phyloP scores from a whole-genome alignment of 352 stramenopile species.

The Aphanomyces cochlioides region DNA sequence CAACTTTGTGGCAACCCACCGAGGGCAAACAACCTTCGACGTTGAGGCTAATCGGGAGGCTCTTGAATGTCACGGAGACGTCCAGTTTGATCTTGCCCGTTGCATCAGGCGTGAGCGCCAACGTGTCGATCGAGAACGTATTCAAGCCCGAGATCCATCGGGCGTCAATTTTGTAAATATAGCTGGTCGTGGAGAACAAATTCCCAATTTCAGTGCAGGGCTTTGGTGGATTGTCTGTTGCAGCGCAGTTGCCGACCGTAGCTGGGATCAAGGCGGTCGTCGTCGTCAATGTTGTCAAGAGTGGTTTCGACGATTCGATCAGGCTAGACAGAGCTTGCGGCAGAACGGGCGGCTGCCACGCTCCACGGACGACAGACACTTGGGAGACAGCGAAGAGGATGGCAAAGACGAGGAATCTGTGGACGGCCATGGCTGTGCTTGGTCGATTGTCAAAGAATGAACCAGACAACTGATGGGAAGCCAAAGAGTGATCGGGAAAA shows the following conservation, averaged over 20 bases:
- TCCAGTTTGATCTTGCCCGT: constrained; percentile 2
- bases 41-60: constrained; percentile 21
- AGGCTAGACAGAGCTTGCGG: constrained; percentile 13
- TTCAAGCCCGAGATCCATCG: constrained; percentile 30
- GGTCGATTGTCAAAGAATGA: no score
- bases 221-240: constrained; percentile 1
- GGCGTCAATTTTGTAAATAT: constrained; percentile 17
- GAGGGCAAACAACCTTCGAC: constrained; percentile 17
- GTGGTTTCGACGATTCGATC: constrained; percentile 12
- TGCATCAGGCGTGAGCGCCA: constrained; percentile 10
- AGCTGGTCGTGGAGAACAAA: constrained; percentile 9
- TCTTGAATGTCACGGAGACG: constrained; percentile 12
- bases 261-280: constrained; percentile 7
- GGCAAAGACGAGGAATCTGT: no score
- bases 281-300: constrained; percentile 8
- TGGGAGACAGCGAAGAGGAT: no score
- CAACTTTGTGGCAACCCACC: constrained; percentile 10
- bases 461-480: no score
- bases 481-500: no score
- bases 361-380: background rate
- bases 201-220: constrained; percentile 24
- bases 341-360: background rate
- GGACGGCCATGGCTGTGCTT: no score
- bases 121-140: constrained; percentile 14
- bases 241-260: constrained; percentile 24